Base-by-base conservation (phyloP, 768 basidiomycete genomes). In the Phanerodontia chrysosporium region DNA sequence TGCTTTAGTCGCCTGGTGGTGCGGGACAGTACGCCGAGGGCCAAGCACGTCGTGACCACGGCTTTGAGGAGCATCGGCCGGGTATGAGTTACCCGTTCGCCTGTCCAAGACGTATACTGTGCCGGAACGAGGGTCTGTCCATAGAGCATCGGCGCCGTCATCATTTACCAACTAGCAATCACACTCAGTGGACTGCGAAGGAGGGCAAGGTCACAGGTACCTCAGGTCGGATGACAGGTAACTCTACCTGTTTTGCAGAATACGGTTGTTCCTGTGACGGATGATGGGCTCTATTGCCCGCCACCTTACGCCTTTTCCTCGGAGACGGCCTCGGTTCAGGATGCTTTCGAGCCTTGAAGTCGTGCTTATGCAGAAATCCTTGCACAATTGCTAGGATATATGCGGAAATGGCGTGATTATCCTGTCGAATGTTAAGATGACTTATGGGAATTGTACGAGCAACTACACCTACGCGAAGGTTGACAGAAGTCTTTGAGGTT, bases 401-500 rank as follows among this genome's bases (percentile, higher is more conserved):
- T 12, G 74, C 65, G 21, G 74, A 64, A 28, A 90, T 82, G 25
- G 70, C 70, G n/a, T 77, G 74, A 70, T 78, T 80, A 67, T 91
- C 81, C 89, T 93, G 62, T 44, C 6, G 39, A 42, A 42, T 42
- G 9, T 42, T 5, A 12, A 18, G 8, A n/a, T n/a, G n/a, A n/a
- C n/a, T n/a, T n/a, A n/a, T n/a, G n/a, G n/a, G n/a, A n/a, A n/a
- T n/a, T n/a, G n/a, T n/a, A n/a, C n/a, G n/a, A n/a, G n/a, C 13
- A 57, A 9, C 13, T 4, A 48, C 51, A 64, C 75, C 64, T 68
- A 92, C 95, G 72, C 83, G 79, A 48, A 95, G 76, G 57, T 87
- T 81, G 30, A 95, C 76, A 5, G 75, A 66, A 3, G 76, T 74
- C 74, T 95, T 95, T 82, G 75, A n/a, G 94, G 92, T 63, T 91